Evolutionary conservation across 148 eudicot genomes (phyloP).

Genomic region (Fallopia convolvulus): DNA sequence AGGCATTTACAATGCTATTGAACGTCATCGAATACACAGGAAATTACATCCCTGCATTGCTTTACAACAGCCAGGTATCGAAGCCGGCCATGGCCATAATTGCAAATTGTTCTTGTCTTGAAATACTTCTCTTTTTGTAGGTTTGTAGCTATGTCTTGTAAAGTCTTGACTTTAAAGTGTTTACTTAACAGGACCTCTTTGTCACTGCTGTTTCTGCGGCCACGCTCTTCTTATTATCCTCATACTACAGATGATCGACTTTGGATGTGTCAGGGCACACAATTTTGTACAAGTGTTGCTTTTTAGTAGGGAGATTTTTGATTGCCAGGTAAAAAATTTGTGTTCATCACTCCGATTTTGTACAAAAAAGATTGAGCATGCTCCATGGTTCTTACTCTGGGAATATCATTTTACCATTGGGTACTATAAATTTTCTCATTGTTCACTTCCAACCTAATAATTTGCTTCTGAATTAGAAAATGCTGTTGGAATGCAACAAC

Average conservation of each 20-base stretch:
- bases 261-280: neutral
- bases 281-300: conserved; percentile 8
- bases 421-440: neutral
- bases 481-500: neutral
- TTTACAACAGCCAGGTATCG: conserved; percentile 84
- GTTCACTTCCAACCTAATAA: neutral
- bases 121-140: neutral
- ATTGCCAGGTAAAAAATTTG: neutral
- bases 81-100: neutral
- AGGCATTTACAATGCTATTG: conserved; percentile 75
- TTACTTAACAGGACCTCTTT: conserved; percentile 56
- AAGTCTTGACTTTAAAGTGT: neutral
- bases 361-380: neutral
- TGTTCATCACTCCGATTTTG: neutral
- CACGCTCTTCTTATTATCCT: conserved; percentile 49
- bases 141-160: neutral
- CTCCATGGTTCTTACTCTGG: neutral
- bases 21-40: conserved; percentile 58
- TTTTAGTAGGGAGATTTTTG: conserved; percentile 2
- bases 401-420: too few species aligned
- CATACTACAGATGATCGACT: conserved; percentile 58
- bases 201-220: conserved; percentile 62
- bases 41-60: conserved; percentile 57
- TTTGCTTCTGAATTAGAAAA: neutral
- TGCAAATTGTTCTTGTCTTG: neutral